phyloP scores from a whole-genome alignment of 371 early-diverging fungal species.

The Umbelopsis sp. region DNA sequence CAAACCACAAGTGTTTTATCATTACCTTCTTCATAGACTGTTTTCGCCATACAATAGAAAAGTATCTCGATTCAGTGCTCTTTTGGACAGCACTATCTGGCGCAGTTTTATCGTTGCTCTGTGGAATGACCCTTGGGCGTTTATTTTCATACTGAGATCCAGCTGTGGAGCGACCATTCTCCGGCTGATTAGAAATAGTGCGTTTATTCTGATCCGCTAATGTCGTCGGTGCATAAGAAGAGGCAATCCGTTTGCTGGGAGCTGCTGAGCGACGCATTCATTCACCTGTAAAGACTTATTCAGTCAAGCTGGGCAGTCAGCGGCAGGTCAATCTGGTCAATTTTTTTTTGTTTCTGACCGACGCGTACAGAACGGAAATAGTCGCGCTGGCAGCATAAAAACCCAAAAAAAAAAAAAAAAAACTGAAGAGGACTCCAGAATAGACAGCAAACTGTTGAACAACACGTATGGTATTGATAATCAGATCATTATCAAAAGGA shows the following conservation, averaged over 20 bases:
- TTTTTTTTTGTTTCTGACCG: no score
- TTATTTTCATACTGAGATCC: not conserved
- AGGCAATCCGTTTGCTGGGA: not conserved
- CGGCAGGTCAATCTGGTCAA: no score
- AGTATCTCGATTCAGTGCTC: not conserved
- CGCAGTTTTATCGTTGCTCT: not conserved
- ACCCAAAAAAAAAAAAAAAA: no score
- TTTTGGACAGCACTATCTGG: no score
- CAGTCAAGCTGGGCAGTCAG: constrained; percentile 17
- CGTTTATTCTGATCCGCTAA: not conserved
- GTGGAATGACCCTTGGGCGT: not conserved
- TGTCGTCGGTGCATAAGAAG: not conserved
- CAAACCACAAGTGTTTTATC: no score
- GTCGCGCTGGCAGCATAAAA: no score
- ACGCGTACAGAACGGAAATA: no score
- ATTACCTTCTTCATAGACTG: constrained; percentile 16
- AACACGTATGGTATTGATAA: no score
- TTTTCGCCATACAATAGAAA: not conserved
- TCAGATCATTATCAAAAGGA: no score
- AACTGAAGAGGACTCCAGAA: no score
- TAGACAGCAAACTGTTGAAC: no score
- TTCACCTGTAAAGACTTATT: not conserved
- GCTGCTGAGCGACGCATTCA: constrained; percentile 15
- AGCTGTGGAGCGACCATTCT: not conserved
- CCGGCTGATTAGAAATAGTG: not conserved